Evolutionary conservation across 2,329 filamentous ascomycete species (phyloP), one percentile per base, ranked within the genome.

Genomic region (Tolypocladium tundrense): DNA sequence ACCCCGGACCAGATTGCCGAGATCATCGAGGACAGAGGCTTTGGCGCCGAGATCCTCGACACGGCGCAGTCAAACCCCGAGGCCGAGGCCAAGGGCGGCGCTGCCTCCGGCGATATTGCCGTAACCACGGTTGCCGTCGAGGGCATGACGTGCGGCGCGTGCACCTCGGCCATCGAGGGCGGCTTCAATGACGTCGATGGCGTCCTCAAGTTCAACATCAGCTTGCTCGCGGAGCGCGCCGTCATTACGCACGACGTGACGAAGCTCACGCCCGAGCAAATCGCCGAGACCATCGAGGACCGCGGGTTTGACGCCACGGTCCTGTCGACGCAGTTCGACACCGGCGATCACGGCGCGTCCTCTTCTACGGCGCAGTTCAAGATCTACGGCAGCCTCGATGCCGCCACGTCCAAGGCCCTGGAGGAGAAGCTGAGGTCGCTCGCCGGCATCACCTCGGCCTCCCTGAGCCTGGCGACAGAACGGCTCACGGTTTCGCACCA

Each of bases 141-240:
- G 64, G 94, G 94, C 55, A 99, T 99, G 94, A 99, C 94, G 1
- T 97, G 94, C 69, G 93, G 93, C 27, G 91, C 94, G 48, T 99
- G 94, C 73, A 97, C 94, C 0, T 93, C 93, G 1, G 91, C 93
- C 7, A 86, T 97, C 1, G 90, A 97, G 67, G 81, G 84, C 55
- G 91, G 88, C 4, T 94, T 99, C 73, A 83, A 85, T 63, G 83
- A 82, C 61, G 73, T 93, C 2, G 84, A 88, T 11, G 94, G 94
- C 27, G 73, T 97, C 19, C 69, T 91, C 58, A 90, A 91, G 63
- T 96, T 97, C 78, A 96, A 96, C 69, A 95, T 99, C 71, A 96
- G 91, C 73, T 77, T 99, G 63, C 80, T 97, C 39, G 95, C 94
- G 4, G 94, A 97, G 71, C 86, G 93, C 60, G 93, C 92, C 4